Conservation (phyloP, 2,329 filamentous ascomycete genomes). For the Parastagonospora avenae region DNA sequence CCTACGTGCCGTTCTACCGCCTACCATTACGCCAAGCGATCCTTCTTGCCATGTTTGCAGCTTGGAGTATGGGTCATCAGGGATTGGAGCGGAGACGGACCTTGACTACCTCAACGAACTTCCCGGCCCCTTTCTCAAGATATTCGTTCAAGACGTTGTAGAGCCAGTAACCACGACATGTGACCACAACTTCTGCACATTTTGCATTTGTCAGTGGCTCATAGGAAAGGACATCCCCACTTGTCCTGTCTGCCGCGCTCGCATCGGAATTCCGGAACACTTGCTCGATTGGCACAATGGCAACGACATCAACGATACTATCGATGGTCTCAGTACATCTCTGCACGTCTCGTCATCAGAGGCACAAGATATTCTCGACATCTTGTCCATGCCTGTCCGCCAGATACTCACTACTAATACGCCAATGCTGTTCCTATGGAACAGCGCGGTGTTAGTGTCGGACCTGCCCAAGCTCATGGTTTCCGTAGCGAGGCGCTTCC, state of each 20-base stretch:
- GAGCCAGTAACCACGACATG: constrained; percentile 2
- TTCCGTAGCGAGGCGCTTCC: not conserved
- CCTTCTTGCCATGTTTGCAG: constrained; percentile 1
- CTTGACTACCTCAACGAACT: constrained; percentile 2
- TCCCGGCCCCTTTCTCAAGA: not conserved
- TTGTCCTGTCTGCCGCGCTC: constrained; percentile 7
- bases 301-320: no score
- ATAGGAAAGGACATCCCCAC: not conserved
- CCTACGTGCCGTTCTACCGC: not conserved
- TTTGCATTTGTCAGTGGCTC: constrained; percentile 6
- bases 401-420: not conserved
- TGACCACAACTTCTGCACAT: constrained; percentile 4
- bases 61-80: not conserved
- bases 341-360: no score
- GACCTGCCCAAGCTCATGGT: constrained; percentile 2
- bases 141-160: not conserved
- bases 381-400: not conserved
- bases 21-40: not conserved
- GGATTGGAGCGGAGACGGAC: not conserved
- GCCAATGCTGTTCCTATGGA: not conserved
- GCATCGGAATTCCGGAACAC: not conserved
- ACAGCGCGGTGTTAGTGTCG: not conserved
- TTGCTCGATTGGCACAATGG: no score
- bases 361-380: not conserved
- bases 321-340: no score